Conservation (phyloP, 2,329 filamentous ascomycete species). For the Monosporascus sp. region DNA sequence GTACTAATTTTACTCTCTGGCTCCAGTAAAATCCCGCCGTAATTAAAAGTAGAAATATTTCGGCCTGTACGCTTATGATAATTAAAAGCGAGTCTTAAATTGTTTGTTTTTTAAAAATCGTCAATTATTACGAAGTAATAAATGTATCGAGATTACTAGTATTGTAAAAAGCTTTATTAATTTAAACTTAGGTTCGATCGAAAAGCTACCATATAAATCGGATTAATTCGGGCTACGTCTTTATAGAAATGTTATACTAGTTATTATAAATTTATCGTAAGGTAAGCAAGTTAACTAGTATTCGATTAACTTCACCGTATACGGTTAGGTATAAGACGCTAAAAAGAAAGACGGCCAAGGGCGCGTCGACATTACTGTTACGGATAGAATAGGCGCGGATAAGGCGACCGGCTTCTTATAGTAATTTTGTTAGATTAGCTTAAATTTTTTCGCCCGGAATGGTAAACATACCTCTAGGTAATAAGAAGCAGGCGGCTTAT, state of each 20-base stretch:
- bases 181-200: constrained; percentile 19
- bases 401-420: constrained; percentile 24
- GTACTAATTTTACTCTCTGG: no score
- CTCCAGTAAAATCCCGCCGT: no score
- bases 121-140: no score
- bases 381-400: constrained; percentile 23
- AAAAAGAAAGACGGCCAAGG: constrained; percentile 18
- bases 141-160: no score
- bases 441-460: constrained; percentile 18
- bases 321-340: constrained; percentile 24
- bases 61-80: no score
- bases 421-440: constrained; percentile 21
- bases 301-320: constrained; percentile 35
- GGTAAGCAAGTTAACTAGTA: constrained; percentile 29
- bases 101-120: no score
- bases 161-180: constrained; percentile 10
- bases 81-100: no score
- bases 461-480: constrained; percentile 1
- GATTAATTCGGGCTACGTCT: constrained; percentile 17
- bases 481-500: no score
- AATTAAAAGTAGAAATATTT: no score
- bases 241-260: constrained; percentile 29
- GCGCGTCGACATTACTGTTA: constrained; percentile 3
- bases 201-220: constrained; percentile 26
- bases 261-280: constrained; percentile 30